Evolutionary conservation across 1,284 basidiomycete genomes (phyloP).

Genomic region (Prillingera fragicola): DNA sequence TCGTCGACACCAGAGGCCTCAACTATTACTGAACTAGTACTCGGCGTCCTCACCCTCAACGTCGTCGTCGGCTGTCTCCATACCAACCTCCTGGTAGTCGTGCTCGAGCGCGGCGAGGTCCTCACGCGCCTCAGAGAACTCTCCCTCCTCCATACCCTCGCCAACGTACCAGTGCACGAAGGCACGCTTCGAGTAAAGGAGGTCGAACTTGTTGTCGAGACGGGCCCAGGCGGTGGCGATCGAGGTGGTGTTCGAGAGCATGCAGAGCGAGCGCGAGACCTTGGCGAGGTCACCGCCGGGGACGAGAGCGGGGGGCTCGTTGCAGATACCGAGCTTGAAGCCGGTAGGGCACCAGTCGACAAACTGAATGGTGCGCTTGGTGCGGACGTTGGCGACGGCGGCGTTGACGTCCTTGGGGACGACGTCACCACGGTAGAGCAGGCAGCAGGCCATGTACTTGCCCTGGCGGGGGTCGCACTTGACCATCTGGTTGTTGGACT

Average conservation of each 20-base stretch:
- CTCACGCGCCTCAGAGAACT: conserved; percentile 96
- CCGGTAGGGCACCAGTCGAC: conserved; percentile 99
- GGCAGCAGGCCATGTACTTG: conserved; percentile 94
- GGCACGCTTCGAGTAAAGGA: conserved; percentile 87
- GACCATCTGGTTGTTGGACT: conserved; percentile 97
- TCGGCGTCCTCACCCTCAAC: conserved; percentile 65
- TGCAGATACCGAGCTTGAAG: conserved; percentile 98
- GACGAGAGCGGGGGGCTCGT: conserved; percentile 84
- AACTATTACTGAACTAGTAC: no score
- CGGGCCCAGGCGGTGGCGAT: conserved; percentile 93
- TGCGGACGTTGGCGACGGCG: conserved; percentile 91
- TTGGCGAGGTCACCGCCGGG: conserved; percentile 94
- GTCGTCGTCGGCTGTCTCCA: no score
- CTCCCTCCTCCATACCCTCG: conserved; percentile 99
- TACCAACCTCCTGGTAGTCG: conserved; percentile 94
- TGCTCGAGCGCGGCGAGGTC: conserved; percentile 96
- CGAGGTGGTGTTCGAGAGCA: conserved; percentile 65
- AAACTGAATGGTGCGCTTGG: conserved; percentile 86
- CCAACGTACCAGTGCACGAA: conserved; percentile 92
- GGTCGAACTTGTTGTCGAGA: conserved; percentile 98
- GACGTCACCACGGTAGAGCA: conserved; percentile 92
- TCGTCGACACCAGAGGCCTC: no score
- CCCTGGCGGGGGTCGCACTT: conserved; percentile 93
- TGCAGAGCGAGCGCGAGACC: conserved; percentile 89
- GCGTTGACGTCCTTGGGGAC: conserved; percentile 95